Evolutionary conservation across 2,329 filamentous ascomycete species (phyloP).

Genomic region (Colletotrichum cordylinicola): DNA sequence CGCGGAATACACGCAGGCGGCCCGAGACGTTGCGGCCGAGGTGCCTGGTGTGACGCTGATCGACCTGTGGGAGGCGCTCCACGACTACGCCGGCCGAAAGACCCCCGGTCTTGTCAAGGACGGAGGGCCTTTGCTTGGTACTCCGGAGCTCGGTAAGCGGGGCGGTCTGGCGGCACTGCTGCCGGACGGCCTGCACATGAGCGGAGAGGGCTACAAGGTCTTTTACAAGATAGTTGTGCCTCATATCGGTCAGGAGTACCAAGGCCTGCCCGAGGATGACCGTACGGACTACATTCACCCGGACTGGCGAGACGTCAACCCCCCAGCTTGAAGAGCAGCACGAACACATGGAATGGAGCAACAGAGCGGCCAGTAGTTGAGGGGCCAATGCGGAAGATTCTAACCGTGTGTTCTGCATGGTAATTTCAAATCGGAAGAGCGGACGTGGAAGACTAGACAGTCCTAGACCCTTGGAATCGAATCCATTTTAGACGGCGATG

Average conservation of each 20-base stretch:
- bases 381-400: neutral
- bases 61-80: slow-evolving; percentile 81
- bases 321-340: neutral
- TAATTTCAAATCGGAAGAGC: neutral
- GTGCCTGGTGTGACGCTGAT: slow-evolving; percentile 72
- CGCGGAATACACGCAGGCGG: slow-evolving; percentile 62
- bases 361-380: neutral
- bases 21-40: slow-evolving; percentile 72
- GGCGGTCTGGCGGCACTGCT: slow-evolving; percentile 58
- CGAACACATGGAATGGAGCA: neutral
- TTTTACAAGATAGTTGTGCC: slow-evolving; percentile 54
- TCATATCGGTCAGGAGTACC: slow-evolving; percentile 53
- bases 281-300: slow-evolving; percentile 50
- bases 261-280: slow-evolving; percentile 38
- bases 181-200: slow-evolving; percentile 65
- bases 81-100: slow-evolving; percentile 69
- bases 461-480: neutral
- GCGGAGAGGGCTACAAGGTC: slow-evolving; percentile 56
- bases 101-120: slow-evolving; percentile 59
- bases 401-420: neutral
- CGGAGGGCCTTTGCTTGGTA: slow-evolving; percentile 53
- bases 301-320: slow-evolving; percentile 46
- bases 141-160: slow-evolving; percentile 52
- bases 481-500: neutral
- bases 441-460: neutral